Evolutionary conservation across 768 basidiomycete species (phyloP).

Genomic region (Vararia minispora): DNA sequence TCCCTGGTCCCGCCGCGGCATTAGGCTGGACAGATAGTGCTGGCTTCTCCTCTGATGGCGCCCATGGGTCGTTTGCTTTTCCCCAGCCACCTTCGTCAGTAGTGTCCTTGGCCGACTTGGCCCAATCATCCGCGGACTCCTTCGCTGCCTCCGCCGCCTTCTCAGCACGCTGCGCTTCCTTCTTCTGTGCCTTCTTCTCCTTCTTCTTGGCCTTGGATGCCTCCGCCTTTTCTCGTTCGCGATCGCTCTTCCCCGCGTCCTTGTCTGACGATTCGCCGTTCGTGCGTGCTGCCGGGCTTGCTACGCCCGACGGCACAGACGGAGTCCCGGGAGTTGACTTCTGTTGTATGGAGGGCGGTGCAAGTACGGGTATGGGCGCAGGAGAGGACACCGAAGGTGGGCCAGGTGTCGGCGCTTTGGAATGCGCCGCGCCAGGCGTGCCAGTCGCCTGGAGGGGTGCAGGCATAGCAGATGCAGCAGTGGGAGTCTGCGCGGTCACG

Average conservation of each 20-base stretch:
- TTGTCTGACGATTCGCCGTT: constrained; percentile 6
- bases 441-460: constrained; percentile 29
- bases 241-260: constrained; percentile 9
- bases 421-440: constrained; percentile 22
- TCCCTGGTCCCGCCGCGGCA: no score
- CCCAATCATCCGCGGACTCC: constrained; percentile 9
- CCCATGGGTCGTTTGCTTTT: no score
- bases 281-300: not conserved
- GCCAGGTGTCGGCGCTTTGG: constrained; percentile 24
- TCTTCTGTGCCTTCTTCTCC: constrained; percentile 47
- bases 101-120: constrained; percentile 30
- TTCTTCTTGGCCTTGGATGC: constrained; percentile 51
- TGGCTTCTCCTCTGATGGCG: no score
- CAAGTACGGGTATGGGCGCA: no score
- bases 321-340: constrained; percentile 4
- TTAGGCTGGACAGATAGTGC: no score
- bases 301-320: not conserved
- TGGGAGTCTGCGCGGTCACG: constrained; percentile 47
- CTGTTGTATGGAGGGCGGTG: no score
- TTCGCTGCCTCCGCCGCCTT: constrained; percentile 22
- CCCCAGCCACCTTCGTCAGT: constrained; percentile 14
- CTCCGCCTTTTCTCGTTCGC: constrained; percentile 38
- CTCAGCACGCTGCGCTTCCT: constrained; percentile 28
- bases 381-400: constrained; percentile 8
- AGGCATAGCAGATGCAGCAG: constrained; percentile 40